A percentile compares a stretch with the other conserved stretches of the same genome.
These are phyloP conservation scores for Pyrenochaeta sp. DNA, from an alignment of 2,329 filamentous ascomycete genomes.

Conservation along the genomic window DNA sequence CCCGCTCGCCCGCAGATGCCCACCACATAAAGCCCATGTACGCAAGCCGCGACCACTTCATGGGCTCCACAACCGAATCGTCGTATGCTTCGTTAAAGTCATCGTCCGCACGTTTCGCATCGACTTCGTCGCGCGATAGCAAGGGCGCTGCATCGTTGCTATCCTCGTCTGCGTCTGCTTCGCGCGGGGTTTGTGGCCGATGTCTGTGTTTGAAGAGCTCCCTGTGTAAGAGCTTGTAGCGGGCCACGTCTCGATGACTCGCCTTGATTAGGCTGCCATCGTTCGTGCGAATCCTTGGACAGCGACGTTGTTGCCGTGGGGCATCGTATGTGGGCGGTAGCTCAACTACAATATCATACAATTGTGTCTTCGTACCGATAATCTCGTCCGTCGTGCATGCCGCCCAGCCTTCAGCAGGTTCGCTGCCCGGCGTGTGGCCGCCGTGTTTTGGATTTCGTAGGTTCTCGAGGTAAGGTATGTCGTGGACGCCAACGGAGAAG, in stretches of 20 bases:
- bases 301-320: conserved; percentile 64
- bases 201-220: conserved; percentile 46
- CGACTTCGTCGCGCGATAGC: conserved; percentile 33
- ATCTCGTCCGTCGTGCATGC: conserved; percentile 97
- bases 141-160: conserved; percentile 34
- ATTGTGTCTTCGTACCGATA: conserved; percentile 80
- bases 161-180: conserved; percentile 31
- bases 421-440: conserved; percentile 54
- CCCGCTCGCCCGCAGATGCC: conserved; percentile 81
- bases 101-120: conserved; percentile 39
- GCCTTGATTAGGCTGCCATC: conserved; percentile 76
- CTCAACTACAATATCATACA: conserved; percentile 91
- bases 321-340: conserved; percentile 72
- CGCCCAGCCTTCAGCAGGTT: conserved; percentile 74
- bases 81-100: conserved; percentile 48
- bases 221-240: conserved; percentile 60
- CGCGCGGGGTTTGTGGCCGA: conserved; percentile 30
- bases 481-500: conserved; percentile 93
- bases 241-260: conserved; percentile 86
- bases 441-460: conserved; percentile 56
- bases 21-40: conserved; percentile 91
- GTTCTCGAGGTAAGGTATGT: conserved; percentile 80
- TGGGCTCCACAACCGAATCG: conserved; percentile 61
- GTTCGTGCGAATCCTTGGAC: conserved; percentile 76
- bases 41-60: conserved; percentile 75